Conservation (phyloP, 164 flowering plant genomes). For the Vitis amurensis region DNA sequence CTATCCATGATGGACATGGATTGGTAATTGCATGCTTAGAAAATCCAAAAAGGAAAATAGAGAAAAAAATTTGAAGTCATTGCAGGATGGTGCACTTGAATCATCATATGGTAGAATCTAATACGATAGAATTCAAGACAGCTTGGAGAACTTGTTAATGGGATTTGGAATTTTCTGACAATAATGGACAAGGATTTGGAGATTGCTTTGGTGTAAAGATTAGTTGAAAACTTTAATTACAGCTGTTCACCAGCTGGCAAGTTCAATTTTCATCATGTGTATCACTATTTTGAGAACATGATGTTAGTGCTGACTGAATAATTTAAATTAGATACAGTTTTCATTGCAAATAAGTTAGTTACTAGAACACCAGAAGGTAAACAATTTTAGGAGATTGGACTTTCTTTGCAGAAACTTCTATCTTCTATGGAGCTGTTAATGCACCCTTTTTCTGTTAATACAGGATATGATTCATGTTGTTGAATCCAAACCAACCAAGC, state of each 20-base stretch:
- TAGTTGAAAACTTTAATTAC: too few species aligned
- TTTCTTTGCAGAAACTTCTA: neutral
- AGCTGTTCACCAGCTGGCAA: too few species aligned
- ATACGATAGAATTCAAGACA: neutral
- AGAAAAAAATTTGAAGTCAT: too few species aligned
- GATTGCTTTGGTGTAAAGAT: neutral
- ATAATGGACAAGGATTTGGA: neutral
- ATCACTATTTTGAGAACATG: too few species aligned
- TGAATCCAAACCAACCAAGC: conserved; percentile 74
- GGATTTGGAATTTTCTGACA: neutral
- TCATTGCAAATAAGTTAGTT: neutral
- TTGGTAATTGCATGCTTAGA: too few species aligned
- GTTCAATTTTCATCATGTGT: too few species aligned
- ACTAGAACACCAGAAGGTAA: neutral
- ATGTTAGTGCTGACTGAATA: too few species aligned
- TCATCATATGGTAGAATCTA: neutral
- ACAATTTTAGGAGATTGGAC: neutral
- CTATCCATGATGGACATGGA: too few species aligned
- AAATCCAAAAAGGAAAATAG: too few species aligned
- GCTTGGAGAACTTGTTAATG: neutral
- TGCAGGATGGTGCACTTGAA: too few species aligned
- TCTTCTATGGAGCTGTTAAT: conserved; percentile 4
- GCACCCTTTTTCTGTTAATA: conserved; percentile 6
- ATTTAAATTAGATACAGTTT: neutral
- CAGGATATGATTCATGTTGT: conserved; percentile 85